phyloP scores from a whole-genome alignment of 2,329 filamentous ascomycete species.

The Fusarium sp. region DNA sequence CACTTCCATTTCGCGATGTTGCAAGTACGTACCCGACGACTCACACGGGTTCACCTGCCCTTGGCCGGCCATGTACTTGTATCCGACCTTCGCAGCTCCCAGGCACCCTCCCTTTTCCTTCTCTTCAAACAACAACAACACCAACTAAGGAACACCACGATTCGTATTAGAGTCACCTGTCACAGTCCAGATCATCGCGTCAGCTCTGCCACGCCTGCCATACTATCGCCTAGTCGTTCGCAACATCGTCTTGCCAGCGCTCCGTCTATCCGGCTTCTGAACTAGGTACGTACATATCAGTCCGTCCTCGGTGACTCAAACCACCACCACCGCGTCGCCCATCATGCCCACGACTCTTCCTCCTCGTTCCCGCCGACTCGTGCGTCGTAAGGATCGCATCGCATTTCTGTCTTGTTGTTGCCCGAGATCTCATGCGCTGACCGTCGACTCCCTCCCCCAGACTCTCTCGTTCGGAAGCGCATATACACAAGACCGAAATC shows the following conservation, averaged over 20 bases:
- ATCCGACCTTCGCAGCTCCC: conserved; percentile 46
- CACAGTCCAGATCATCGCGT: conserved; percentile 71
- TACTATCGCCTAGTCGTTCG: conserved; percentile 43
- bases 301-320: conserved; percentile 42
- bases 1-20: conserved; percentile 29
- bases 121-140: conserved; percentile 63
- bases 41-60: conserved; percentile 43
- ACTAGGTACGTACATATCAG: conserved; percentile 50
- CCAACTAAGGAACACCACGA: conserved; percentile 62
- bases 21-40: conserved; percentile 41
- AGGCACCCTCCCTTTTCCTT: conserved; percentile 51
- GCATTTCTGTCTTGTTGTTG: conserved; percentile 8
- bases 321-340: conserved; percentile 21
- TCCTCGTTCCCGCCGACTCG: conserved; percentile 10
- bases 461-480: conserved; percentile 62
- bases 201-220: conserved; percentile 57
- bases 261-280: conserved; percentile 45
- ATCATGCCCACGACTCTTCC: conserved; percentile 23
- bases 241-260: conserved; percentile 44
- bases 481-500: conserved; percentile 47
- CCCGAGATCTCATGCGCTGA: conserved; percentile 30
- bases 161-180: conserved; percentile 69
- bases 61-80: conserved; percentile 44
- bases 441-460: conserved; percentile 44
- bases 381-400: conserved; percentile 19